Conservation (phyloP, 495 filamentous ascomycete genomes). For the Aspergillus campestris region DNA sequence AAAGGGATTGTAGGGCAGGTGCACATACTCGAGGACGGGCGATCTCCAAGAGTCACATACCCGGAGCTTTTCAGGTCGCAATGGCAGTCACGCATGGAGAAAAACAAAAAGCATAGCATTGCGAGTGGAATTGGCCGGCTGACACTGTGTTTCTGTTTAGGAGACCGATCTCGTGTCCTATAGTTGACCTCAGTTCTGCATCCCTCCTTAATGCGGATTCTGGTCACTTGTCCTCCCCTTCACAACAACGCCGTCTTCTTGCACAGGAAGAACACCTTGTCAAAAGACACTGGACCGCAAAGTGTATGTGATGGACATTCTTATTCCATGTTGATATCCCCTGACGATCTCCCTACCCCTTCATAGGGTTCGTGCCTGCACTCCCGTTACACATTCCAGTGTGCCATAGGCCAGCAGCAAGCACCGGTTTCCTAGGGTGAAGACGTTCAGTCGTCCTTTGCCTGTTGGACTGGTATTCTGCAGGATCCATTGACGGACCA, state of each 20-base stretch:
- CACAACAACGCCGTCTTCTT: constrained; percentile 10
- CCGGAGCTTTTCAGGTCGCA: background rate
- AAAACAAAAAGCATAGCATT: constrained; percentile 1
- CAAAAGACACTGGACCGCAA: constrained; percentile 25
- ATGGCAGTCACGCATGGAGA: constrained; percentile 4
- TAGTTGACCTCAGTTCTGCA: constrained; percentile 11
- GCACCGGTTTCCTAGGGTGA: constrained; percentile 43
- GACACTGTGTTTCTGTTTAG: constrained; percentile 3
- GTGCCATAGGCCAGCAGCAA: constrained; percentile 24
- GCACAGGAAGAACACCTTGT: constrained; percentile 13
- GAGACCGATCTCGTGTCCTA: constrained; percentile 9
- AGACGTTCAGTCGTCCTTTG: constrained; percentile 67
- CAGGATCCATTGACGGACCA: constrained; percentile 35
- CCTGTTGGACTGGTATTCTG: constrained; percentile 40
- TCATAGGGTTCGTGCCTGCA: constrained; percentile 39
- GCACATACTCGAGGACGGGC: constrained; percentile 10
- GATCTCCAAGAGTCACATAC: constrained; percentile 12
- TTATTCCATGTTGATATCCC: constrained; percentile 24
- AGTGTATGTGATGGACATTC: constrained; percentile 31
- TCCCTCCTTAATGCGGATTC: constrained; percentile 20
- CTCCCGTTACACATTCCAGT: constrained; percentile 49
- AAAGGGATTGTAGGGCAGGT: constrained; percentile 5
- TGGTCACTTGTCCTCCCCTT: constrained; percentile 8
- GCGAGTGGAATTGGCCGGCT: constrained; percentile 1
- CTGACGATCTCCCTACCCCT: constrained; percentile 38